Evolutionary conservation across 805 yeast genomes (phyloP), one percentile per base, ranked within the genome.

Genomic region (Lipomyces lipofer): DNA sequence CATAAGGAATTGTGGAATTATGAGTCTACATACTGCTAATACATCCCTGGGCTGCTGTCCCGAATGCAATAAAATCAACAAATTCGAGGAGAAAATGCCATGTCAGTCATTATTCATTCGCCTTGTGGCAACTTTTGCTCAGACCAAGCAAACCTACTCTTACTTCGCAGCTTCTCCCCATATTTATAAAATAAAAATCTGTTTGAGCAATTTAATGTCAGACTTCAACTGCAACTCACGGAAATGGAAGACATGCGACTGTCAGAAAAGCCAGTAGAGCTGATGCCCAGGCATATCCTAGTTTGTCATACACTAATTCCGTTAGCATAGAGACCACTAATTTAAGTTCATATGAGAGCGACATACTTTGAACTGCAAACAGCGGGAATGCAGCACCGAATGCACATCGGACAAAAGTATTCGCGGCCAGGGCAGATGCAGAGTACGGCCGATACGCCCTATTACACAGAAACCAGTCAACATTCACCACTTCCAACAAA

Each of bases 351-450:
- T 12, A 58, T 47, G 71, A 52, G 10, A 2, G 38, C n/a, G 8
- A 7, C 38, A 33, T 33, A 33, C 38, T 78, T 74, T 19, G 78
- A 64, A 76, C 80, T 74, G 28, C 80, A 76, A 58, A 78, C 51
- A 73, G 77, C 71, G 67, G 78, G 36, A 60, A 75, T 17, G 75
- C 68, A 17, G 80, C 79, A 25, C 68, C 64, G 9, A 77, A 69
- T 44, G 74, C 74, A 38, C 70, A 57, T 68, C 85, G 71, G 15
- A 79, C 71, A 51, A 80, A 71, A 1, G 81, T 84, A 70, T 86
- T 87, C 5, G 92, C 94, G 33, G 92, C 92, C 56, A 87, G 67
- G 2, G 89, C 88, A n/a, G 88, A 81, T 0, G 94, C 94, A 28
- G 86, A 83, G 25, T 58, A 70, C 9, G 72, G 65, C 59, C 78